Conservation (phyloP, 2,329 filamentous ascomycete genomes). For the Metarhizium guizhouense region DNA sequence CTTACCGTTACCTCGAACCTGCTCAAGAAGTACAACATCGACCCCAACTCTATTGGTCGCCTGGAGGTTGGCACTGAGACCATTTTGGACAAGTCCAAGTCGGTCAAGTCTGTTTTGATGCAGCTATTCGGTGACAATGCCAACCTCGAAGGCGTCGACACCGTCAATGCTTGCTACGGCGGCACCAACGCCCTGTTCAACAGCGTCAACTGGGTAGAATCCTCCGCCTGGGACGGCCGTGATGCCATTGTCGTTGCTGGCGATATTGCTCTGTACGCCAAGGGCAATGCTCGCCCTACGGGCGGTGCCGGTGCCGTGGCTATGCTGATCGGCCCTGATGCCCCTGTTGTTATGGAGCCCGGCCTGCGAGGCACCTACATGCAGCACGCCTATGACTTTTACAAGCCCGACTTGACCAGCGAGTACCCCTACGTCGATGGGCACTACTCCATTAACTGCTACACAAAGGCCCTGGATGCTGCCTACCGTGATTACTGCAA, state of each 20-base stretch:
- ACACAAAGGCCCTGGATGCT: constrained; percentile 69
- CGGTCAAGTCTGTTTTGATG: constrained; percentile 82
- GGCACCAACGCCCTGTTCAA: constrained; percentile 82
- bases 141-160: constrained; percentile 77
- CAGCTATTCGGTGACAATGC: constrained; percentile 78
- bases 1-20: constrained; percentile 71
- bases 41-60: constrained; percentile 67
- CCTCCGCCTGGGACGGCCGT: constrained; percentile 76
- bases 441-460: constrained; percentile 75
- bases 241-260: constrained; percentile 73
- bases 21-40: constrained; percentile 75
- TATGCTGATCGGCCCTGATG: constrained; percentile 69
- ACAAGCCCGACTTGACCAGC: constrained; percentile 81
- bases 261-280: constrained; percentile 79
- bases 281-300: constrained; percentile 72
- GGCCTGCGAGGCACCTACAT: constrained; percentile 74
- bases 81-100: constrained; percentile 83
- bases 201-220: constrained; percentile 77
- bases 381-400: constrained; percentile 81
- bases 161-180: constrained; percentile 78
- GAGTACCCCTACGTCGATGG: constrained; percentile 82
- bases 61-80: constrained; percentile 83
- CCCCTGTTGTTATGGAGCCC: constrained; percentile 67
- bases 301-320: constrained; percentile 74
- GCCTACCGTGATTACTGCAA: constrained; percentile 75